phyloP scores from a whole-genome alignment of 805 yeast species.

The Candida sakaeoensis region DNA sequence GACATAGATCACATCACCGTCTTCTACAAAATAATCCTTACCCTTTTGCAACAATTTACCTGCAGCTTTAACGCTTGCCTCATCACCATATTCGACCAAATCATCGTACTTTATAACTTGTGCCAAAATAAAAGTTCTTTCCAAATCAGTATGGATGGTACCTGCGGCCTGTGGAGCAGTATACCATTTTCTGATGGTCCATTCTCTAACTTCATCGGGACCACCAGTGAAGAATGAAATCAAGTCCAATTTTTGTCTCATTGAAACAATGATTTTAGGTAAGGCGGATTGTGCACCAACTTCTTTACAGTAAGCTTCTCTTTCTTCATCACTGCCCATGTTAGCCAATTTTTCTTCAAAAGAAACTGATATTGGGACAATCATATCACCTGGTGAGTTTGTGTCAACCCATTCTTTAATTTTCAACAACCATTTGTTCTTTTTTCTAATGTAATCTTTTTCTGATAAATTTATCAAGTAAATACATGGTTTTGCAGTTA shows the following conservation, averaged over 20 bases:
- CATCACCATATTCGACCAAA: conserved; percentile 69
- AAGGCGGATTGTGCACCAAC: conserved; percentile 75
- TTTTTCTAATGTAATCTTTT: conserved; percentile 80
- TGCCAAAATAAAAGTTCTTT: conserved; percentile 92
- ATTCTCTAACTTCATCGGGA: conserved; percentile 93
- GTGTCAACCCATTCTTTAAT: conserved; percentile 90
- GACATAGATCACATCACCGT: conserved; percentile 88
- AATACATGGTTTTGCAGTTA: conserved; percentile 95
- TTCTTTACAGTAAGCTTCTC: conserved; percentile 69
- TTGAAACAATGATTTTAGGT: conserved; percentile 79
- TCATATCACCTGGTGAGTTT: conserved; percentile 78
- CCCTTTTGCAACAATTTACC: conserved; percentile 92
- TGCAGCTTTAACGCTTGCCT: conserved; percentile 73
- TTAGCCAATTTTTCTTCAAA: conserved; percentile 88
- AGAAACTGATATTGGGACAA: conserved; percentile 90
- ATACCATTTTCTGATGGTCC: conserved; percentile 92
- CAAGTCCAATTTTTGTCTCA: conserved; percentile 83
- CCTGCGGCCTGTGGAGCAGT: conserved; percentile 99
- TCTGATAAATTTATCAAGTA: conserved; percentile 88
- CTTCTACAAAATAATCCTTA: conserved; percentile 91
- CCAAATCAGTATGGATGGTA: conserved; percentile 92
- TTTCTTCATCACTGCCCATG: conserved; percentile 81
- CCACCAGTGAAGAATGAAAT: conserved; percentile 96
- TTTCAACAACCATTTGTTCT: conserved; percentile 77
- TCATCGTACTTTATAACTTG: conserved; percentile 86